Base-by-base conservation (phyloP, 371 early-diverging fungal genomes). In the Actinomortierella ambigua region DNA sequence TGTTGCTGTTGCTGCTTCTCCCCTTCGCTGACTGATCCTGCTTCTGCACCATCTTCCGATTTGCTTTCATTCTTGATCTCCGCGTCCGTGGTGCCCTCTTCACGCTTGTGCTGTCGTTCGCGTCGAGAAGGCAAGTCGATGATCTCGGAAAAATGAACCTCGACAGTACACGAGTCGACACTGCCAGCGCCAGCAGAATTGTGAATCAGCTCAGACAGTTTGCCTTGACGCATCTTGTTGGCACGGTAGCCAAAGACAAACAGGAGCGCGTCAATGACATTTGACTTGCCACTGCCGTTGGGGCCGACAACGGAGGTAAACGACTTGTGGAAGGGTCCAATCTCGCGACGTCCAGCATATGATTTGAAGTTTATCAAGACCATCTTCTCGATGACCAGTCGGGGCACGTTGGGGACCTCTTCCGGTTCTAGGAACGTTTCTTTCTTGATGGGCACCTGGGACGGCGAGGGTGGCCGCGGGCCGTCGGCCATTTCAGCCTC, bases 211-310 rank as follows among this genome's bases (percentile, higher is more conserved):
- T 98, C 98, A 1, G 93, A 93, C 26, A 98, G 80, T 67, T 94
- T 94, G 18, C 92, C 93, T 79, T 99, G 99, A 50, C 99, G 87
- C 90, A 99, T 95, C 77, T 99, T 99, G 83, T 91, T 97, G 15
- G 99, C 99, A 57, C 97, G 85, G 81, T 96, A 99, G 18, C 99
- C 99, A 86, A 99, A 99, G 34, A 99, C 99, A 81, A 99, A 99
- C 27, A 99, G 81, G 39, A 99, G 84, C 1, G 97, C 89, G 79
- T 99, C 99, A 68, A 99, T 99, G 18, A 99, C 99, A 70, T 99
- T 99, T 9, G 98, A 97, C 81, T 98, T 99, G 34, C 99, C 99
- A 18, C 95, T 96, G n/a, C 99, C 99, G 68, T 99, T 99, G 4
- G 99, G 99, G 0, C 99, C 99, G 14, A 99, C 99, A 48, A 94